Base-by-base conservation (phyloP, 1,284 basidiomycete genomes). In the Austroboletus novae-zelandiae region DNA sequence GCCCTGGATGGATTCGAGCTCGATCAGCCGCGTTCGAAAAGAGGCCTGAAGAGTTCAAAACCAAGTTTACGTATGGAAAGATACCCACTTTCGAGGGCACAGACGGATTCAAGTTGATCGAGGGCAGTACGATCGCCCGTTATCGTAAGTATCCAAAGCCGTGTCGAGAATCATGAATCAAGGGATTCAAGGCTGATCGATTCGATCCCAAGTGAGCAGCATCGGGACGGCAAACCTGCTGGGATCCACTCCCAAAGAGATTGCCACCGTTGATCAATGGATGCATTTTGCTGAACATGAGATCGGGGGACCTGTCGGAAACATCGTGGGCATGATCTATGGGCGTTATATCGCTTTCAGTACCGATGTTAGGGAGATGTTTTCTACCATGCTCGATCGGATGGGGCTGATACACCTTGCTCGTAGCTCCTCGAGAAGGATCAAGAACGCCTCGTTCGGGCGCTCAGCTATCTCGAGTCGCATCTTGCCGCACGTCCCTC, bases 91-190 rank as follows among this genome's bases (percentile, higher is more conserved):
- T 84, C 57, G 75, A 78, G 66, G 69, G 62, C 48, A 56, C 67
- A 40, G 77, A 81, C 55, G 80, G 79, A 52, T 73, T 76, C 66
- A 62, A 62, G 57, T 66, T 85, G 48, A 68, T 69, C 53, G 81
- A 85, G 71, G 69, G 69, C 44, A 64, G 69, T 47, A 74, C 81
- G 55, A 82, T 84, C 58, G 75, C 80, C 18, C 74, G 72, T 57
- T 81, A 81, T 68, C 64, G 81, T 83, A 17, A 45, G 47, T 44
- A 11, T n/a, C n/a, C 35, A 8, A 17, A 9, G 14, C 3, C n/a
- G n/a, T n/a, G n/a, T n/a, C 20, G 3, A 23, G 20, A 23, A 23
- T 23, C 20, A 23, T 23, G 3, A 23, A 23, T 23, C 20, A 23
- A 14, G 4, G 8, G 3, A 23, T 4, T 23, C 20, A 23, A 14